A percentile compares a stretch with the other conserved stretches of the same genome.
Conservation (phyloP, 2,329 filamentous ascomycete genomes). For the Trichoderma harzianum region DNA sequence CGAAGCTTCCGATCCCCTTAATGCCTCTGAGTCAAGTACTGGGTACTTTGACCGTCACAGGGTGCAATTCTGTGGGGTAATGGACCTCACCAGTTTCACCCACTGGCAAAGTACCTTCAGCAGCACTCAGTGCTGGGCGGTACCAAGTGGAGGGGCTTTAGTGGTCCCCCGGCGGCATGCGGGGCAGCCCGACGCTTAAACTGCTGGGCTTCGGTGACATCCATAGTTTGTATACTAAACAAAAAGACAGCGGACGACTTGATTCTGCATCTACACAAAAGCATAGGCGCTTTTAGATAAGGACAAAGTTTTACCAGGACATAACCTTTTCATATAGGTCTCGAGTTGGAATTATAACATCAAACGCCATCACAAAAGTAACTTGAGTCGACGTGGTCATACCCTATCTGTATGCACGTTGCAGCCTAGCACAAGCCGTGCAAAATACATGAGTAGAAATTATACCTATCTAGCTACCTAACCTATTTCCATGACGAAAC, state of each 20-base stretch:
- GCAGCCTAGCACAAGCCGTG: not conserved
- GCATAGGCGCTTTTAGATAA: not conserved
- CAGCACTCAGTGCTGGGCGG: not conserved
- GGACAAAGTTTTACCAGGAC: not conserved
- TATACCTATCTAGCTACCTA: conserved; percentile 9
- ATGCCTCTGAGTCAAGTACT: not conserved
- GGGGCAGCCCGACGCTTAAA: conserved; percentile 12
- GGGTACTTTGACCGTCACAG: not conserved
- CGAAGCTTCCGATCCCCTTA: not conserved
- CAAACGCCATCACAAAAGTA: not conserved
- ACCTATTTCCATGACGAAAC: not conserved
- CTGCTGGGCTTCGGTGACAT: not conserved
- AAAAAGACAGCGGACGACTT: not conserved
- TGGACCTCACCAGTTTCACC: not conserved
- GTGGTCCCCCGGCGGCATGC: conserved; percentile 10
- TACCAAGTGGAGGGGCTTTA: not conserved
- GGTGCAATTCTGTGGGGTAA: not conserved
- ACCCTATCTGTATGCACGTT: not conserved
- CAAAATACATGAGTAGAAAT: conserved; percentile 10
- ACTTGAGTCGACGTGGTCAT: not conserved
- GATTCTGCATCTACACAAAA: not conserved
- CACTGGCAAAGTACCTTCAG: not conserved
- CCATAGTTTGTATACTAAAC: not conserved
- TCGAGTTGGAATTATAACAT: not conserved
- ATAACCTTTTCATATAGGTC: not conserved